These are phyloP conservation scores for Alternaria viburni DNA, from an alignment of 2,329 filamentous ascomycete species.

Conservation along the genomic window DNA sequence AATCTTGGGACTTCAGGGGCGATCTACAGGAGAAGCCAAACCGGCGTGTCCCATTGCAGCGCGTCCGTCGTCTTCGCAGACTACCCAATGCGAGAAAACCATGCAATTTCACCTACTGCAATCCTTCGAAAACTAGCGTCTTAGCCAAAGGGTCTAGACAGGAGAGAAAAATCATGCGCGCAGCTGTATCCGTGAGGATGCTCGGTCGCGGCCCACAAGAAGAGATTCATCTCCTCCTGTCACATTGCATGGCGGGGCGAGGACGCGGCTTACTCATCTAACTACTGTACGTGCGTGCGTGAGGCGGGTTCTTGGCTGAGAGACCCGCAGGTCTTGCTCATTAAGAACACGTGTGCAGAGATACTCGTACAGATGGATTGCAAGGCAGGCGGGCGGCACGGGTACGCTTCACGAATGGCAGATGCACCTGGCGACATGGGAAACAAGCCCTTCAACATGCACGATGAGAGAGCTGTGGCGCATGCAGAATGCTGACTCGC, in stretches of 20 bases:
- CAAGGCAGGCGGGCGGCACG: not conserved
- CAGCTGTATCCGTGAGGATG: not conserved
- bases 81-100: not conserved
- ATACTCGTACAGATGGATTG: not conserved
- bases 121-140: not conserved
- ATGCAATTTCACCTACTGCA: not conserved
- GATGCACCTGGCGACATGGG: not conserved
- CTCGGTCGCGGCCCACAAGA: not conserved
- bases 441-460: not conserved
- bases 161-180: not conserved
- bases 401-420: not conserved
- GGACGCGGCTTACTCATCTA: not conserved
- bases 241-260: not conserved
- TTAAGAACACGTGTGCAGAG: not conserved
- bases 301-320: not conserved
- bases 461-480: not conserved
- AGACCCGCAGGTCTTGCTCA: not conserved
- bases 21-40: slow-evolving; percentile 15
- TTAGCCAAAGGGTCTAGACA: not conserved
- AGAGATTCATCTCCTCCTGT: not conserved
- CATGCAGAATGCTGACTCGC: not conserved
- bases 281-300: not conserved
- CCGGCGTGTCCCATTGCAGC: slow-evolving; percentile 2
- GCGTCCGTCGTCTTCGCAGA: not conserved
- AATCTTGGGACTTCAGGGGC: slow-evolving; percentile 4